Conservation (phyloP, 805 yeast genomes). For the Ogataea salicorniae region DNA sequence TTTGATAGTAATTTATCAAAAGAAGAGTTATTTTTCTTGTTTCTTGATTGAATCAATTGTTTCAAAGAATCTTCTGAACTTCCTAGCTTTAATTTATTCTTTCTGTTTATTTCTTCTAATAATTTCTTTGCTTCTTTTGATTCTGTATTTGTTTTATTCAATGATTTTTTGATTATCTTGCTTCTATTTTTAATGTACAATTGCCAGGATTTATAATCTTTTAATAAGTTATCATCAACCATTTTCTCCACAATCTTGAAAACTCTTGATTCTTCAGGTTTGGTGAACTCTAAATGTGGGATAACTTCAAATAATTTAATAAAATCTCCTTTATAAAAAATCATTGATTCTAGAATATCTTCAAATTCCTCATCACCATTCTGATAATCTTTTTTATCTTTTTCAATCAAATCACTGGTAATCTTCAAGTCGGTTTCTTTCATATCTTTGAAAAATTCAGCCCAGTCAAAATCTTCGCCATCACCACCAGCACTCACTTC, state of each 20-base stretch:
- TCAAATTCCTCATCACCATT: conserved; percentile 50
- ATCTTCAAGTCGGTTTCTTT: conserved; percentile 38
- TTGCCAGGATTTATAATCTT: conserved; percentile 29
- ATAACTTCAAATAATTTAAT: conserved; percentile 65
- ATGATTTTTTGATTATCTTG: conserved; percentile 41
- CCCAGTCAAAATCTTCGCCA: conserved; percentile 50
- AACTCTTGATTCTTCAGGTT: conserved; percentile 58
- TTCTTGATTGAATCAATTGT: conserved; percentile 45
- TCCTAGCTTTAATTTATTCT: conserved; percentile 27
- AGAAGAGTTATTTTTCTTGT: conserved; percentile 28
- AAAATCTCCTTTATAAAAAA: conserved; percentile 55
- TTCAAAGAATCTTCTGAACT: conserved; percentile 38
- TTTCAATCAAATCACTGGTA: conserved; percentile 60
- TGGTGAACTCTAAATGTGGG: conserved; percentile 65
- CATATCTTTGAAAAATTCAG: conserved; percentile 45
- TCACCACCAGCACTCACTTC: conserved; percentile 32
- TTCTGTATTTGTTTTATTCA: conserved; percentile 52
- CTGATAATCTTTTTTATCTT: conserved; percentile 63
- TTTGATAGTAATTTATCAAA: conserved; percentile 46
- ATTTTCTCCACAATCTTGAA: conserved; percentile 45
- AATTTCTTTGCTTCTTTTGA: conserved; percentile 57
- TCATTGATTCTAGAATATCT: conserved; percentile 60
- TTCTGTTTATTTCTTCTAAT: conserved; percentile 33
- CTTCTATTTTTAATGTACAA: conserved; percentile 46
- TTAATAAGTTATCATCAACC: conserved; percentile 31